Evolutionary conservation across 176 grass and related monocot species (phyloP).

Genomic region (Dendrocalamus sinicus): DNA sequence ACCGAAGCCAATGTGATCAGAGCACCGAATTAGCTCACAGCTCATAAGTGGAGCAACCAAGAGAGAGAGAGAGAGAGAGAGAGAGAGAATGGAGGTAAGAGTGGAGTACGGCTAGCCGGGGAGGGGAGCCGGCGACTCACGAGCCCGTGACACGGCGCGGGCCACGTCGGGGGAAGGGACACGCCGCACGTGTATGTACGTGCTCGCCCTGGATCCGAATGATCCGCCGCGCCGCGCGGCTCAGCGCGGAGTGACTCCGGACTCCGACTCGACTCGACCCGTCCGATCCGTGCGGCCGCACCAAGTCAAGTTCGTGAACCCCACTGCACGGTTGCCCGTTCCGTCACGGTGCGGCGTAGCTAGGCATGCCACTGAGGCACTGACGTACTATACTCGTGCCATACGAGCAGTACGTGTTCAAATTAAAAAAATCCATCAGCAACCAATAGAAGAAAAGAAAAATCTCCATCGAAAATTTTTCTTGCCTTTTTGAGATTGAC

Average conservation of each 20-base stretch:
- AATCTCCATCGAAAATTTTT: neutral
- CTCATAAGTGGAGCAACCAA: too few species aligned
- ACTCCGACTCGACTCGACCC: too few species aligned
- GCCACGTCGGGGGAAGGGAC: neutral
- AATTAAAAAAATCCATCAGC: neutral
- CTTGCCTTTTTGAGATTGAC: neutral
- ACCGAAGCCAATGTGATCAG: too few species aligned
- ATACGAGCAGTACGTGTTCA: neutral
- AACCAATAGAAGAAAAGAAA: neutral
- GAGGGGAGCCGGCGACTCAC: neutral
- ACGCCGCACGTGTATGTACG: neutral
- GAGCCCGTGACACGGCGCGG: neutral
- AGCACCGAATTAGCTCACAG: too few species aligned
- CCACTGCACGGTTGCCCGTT: constrained; percentile 10
- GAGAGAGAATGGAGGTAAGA: too few species aligned
- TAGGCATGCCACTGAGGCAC: neutral
- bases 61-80: too few species aligned
- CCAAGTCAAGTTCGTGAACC: neutral
- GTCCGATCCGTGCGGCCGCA: neutral
- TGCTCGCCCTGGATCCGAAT: neutral
- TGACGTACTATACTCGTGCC: neutral
- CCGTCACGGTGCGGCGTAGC: constrained; percentile 18
- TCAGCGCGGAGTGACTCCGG: neutral
- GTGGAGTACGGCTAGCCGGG: neutral
- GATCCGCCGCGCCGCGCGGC: neutral